These are phyloP conservation scores for Cadophora gregata DNA, from an alignment of 2,329 filamentous ascomycete species.

Conservation along the genomic window DNA sequence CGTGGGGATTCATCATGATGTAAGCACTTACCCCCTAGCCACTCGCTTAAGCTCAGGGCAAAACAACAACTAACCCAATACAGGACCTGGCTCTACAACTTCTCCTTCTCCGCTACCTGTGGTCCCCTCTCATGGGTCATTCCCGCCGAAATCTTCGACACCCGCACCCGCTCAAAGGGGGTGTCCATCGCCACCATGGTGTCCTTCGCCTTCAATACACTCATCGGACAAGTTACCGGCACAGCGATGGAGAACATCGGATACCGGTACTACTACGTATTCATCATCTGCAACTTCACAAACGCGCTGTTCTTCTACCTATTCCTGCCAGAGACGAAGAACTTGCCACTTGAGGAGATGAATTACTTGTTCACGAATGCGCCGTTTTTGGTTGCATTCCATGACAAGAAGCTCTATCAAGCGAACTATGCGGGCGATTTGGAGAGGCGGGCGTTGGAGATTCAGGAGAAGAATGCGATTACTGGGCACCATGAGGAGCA, in stretches of 20 bases:
- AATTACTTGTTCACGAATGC: conserved; percentile 51
- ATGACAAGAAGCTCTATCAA: conserved; percentile 58
- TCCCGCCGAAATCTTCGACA: conserved; percentile 64
- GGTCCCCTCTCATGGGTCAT: conserved; percentile 63
- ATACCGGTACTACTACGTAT: conserved; percentile 48
- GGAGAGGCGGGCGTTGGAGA: conserved; percentile 62
- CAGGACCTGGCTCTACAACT: conserved; percentile 79
- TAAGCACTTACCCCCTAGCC: conserved; percentile 17
- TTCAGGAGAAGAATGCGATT: conserved; percentile 55
- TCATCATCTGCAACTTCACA: conserved; percentile 55
- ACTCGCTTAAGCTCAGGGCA: not conserved
- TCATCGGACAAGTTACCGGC: conserved; percentile 58
- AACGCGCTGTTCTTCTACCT: conserved; percentile 48
- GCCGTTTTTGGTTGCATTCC: conserved; percentile 65
- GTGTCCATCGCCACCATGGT: conserved; percentile 64
- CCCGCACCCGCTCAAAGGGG: conserved; percentile 64
- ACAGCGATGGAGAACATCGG: conserved; percentile 59
- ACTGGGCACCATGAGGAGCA: conserved; percentile 25
- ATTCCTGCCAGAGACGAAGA: conserved; percentile 45
- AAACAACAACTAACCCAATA: not conserved
- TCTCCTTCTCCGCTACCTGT: conserved; percentile 62
- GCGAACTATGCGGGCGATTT: conserved; percentile 57
- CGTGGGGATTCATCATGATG: conserved; percentile 76
- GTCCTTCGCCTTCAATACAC: conserved; percentile 65
- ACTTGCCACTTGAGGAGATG: conserved; percentile 46